Evolutionary conservation across 768 basidiomycete genomes (phyloP).

Genomic region (Scleroderma bovista): DNA sequence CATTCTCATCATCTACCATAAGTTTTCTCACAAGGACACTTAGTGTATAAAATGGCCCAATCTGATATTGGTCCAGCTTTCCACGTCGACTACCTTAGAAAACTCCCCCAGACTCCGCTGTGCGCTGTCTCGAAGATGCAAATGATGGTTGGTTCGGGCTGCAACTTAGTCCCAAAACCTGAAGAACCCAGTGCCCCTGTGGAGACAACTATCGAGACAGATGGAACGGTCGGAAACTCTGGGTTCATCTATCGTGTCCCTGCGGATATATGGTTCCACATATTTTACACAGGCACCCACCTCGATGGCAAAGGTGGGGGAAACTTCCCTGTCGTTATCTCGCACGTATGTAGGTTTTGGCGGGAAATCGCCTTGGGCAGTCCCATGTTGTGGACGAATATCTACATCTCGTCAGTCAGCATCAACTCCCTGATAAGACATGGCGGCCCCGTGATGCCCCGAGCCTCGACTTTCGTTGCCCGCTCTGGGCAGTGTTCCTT

Average conservation of each 20-base stretch:
- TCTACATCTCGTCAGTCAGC: slow-evolving; percentile 13
- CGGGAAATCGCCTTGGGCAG: slow-evolving; percentile 32
- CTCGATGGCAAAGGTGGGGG: neutral
- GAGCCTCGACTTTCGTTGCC: neutral
- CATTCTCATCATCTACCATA: neutral
- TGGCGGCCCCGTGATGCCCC: neutral
- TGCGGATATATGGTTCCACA: slow-evolving; percentile 2
- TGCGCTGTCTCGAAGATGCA: neutral
- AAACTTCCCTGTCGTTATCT: slow-evolving; percentile 25
- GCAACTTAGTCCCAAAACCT: neutral
- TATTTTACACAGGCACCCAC: slow-evolving; percentile 3
- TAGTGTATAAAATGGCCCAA: neutral
- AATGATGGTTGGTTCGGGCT: neutral
- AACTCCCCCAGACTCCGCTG: neutral
- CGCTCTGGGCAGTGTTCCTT: slow-evolving; percentile 4
- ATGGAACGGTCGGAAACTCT: neutral
- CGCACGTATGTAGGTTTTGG: slow-evolving; percentile 41
- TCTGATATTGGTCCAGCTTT: neutral
- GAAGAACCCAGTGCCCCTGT: neutral
- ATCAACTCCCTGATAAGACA: neutral
- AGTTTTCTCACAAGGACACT: neutral
- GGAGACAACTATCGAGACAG: neutral
- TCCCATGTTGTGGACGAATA: slow-evolving; percentile 33
- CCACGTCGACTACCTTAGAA: neutral
- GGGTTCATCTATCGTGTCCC: neutral